Percentiles rank a stretch among this genome's conserved stretches.
phyloP scores from a whole-genome alignment of 1,284 basidiomycete species.

The Trichosporon ovoides region DNA sequence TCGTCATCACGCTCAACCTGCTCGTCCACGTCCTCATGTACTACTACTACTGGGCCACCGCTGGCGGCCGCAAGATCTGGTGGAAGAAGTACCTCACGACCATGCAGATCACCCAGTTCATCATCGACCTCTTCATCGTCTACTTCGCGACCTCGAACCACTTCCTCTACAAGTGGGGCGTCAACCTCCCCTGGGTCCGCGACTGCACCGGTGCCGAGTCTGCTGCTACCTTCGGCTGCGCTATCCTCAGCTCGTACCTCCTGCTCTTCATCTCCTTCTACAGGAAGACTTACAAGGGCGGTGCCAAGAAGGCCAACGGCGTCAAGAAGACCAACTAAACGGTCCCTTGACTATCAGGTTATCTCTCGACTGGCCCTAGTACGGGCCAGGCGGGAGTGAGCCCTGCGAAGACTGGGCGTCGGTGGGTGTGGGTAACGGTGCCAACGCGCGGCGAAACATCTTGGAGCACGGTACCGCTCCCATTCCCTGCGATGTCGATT shows the following conservation, averaged over 20 bases:
- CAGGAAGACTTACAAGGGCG: conserved; percentile 47
- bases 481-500: too few species aligned
- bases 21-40: conserved; percentile 98
- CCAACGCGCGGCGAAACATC: too few species aligned
- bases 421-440: not conserved
- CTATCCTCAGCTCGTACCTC: conserved; percentile 80
- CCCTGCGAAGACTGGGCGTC: too few species aligned
- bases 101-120: conserved; percentile 92
- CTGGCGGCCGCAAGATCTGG: conserved; percentile 92
- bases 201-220: conserved; percentile 84
- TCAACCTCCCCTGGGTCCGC: conserved; percentile 61
- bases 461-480: too few species aligned
- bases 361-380: not conserved
- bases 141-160: conserved; percentile 92
- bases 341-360: not conserved
- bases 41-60: conserved; percentile 96
- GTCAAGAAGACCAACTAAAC: conserved; percentile 25
- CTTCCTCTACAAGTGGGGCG: conserved; percentile 64
- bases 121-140: conserved; percentile 80
- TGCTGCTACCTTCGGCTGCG: conserved; percentile 85
- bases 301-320: conserved; percentile 27
- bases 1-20: conserved; percentile 88
- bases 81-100: conserved; percentile 96
- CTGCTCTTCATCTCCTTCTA: conserved; percentile 70
- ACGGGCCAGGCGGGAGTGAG: too few species aligned